phyloP scores from a whole-genome alignment of 768 basidiomycete genomes.

The Boletellus sp. region DNA sequence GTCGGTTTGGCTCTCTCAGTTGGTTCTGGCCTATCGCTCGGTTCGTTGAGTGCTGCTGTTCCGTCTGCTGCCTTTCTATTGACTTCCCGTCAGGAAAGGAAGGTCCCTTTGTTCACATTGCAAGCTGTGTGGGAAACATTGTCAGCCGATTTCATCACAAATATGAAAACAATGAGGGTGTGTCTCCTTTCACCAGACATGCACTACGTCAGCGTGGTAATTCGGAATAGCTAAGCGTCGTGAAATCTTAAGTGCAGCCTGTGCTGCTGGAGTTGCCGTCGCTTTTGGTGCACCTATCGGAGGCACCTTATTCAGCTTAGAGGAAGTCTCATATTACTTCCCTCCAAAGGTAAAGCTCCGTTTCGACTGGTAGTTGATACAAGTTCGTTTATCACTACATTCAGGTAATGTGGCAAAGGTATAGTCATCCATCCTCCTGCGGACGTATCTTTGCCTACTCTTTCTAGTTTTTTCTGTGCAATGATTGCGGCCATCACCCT shows the following conservation, averaged over 20 bases:
- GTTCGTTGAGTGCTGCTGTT: slow-evolving; percentile 32
- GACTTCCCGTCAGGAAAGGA: slow-evolving; percentile 48
- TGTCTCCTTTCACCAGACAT: slow-evolving; percentile 11
- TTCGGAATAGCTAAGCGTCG: slow-evolving; percentile 71
- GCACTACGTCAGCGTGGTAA: neutral
- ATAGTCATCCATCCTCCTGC: slow-evolving; percentile 10
- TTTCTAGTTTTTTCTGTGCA: slow-evolving; percentile 91
- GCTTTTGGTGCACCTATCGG: slow-evolving; percentile 97
- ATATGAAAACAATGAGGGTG: slow-evolving; percentile 95
- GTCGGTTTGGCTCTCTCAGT: slow-evolving; percentile 88
- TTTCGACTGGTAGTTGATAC: neutral
- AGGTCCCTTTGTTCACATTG: slow-evolving; percentile 88
- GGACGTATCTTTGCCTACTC: slow-evolving; percentile 3
- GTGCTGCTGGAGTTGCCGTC: slow-evolving; percentile 96
- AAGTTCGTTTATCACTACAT: slow-evolving; percentile 2
- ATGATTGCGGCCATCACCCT: slow-evolving; percentile 96
- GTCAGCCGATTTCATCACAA: slow-evolving; percentile 80
- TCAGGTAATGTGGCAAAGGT: slow-evolving; percentile 94
- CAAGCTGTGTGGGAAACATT: slow-evolving; percentile 90
- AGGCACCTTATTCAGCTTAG: slow-evolving; percentile 86
- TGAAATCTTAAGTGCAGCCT: slow-evolving; percentile 92
- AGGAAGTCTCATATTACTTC: slow-evolving; percentile 96
- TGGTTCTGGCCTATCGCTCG: slow-evolving; percentile 86
- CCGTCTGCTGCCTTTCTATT: neutral
- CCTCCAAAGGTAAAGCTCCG: slow-evolving; percentile 69